Evolutionary conservation across 1,284 basidiomycete genomes (phyloP), one percentile per base, ranked within the genome.

Genomic region (Ceratobasidium sp.): DNA sequence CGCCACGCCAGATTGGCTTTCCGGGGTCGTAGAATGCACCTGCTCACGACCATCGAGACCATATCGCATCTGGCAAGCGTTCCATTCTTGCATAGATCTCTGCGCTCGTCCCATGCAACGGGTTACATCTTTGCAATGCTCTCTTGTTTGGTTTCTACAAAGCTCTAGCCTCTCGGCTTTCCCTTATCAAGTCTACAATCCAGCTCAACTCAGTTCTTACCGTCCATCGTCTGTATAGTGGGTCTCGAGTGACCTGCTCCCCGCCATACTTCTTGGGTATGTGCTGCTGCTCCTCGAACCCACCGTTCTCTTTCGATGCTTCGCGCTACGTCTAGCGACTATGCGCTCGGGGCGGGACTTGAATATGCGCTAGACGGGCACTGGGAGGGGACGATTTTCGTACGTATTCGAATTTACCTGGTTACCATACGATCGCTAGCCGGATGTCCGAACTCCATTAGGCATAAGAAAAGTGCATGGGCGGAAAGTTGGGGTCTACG

Each of bases 131-230:
- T 39, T 64, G 60, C n/a, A 41, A 41, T 54, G 29, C 29, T 54
- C 50, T 36, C 50, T 56, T 42, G 52, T 56, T 66, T 66, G 41
- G 52, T 44, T 46, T 16, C 42, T 54, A 50, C 52, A 66, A 25
- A 19, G 52, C 23, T 46, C 27, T 11, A 53, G 60, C 39, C 30
- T 49, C 50, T 47, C 25, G 39, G 41, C 27, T 41, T 16, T 30
- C 62, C 42, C 29, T 66, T 66, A 66, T 66, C 62, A 41, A 36
- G 39, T 29, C 19, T 9, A 41, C 25, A 29, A 66, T 66, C 62
- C 62, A 66, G 62, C 62, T 66, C 62, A 66, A 66, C 62, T 66
- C 50, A 66, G 62, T 25, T 66, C 36, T 25, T 13, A 46, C 41
- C 62, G 62, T 66, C 39, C 50, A 41, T 30, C 30, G 62, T 46